Conservation (phyloP, 2,329 filamentous ascomycete species). For the Penicillium aurantiogriseum region DNA sequence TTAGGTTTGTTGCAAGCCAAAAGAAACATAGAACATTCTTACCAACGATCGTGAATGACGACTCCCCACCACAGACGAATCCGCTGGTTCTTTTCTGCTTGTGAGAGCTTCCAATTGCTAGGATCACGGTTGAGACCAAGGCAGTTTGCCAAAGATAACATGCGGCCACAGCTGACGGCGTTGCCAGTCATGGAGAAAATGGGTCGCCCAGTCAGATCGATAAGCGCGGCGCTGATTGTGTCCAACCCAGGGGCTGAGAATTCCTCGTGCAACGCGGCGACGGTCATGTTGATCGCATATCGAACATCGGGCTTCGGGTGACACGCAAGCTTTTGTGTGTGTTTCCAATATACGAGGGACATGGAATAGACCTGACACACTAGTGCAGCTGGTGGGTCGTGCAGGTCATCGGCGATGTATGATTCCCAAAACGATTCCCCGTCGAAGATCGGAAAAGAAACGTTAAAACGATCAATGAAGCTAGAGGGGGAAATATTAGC, state of each 20-base stretch:
- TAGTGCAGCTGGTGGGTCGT: conserved; percentile 56
- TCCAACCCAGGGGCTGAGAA: conserved; percentile 59
- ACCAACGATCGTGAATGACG: conserved; percentile 57
- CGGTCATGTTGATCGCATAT: conserved; percentile 63
- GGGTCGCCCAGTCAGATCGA: conserved; percentile 61
- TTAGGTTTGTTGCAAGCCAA: conserved; percentile 13
- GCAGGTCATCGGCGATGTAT: conserved; percentile 46
- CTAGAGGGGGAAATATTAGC: conserved; percentile 30
- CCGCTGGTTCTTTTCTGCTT: conserved; percentile 52
- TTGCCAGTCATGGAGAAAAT: conserved; percentile 61
- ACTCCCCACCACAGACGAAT: conserved; percentile 59
- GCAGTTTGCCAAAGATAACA: conserved; percentile 55
- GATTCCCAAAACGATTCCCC: conserved; percentile 53
- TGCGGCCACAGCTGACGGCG: conserved; percentile 54
- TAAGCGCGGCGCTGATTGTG: conserved; percentile 56
- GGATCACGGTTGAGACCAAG: conserved; percentile 57
- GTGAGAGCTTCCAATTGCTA: conserved; percentile 52
- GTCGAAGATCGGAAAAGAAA: conserved; percentile 62
- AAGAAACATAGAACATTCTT: conserved; percentile 6
- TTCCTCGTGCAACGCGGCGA: conserved; percentile 60
- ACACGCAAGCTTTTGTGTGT: conserved; percentile 44
- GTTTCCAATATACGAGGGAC: conserved; percentile 58
- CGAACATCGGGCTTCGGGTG: conserved; percentile 57
- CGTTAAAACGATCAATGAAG: conserved; percentile 57
- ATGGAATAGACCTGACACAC: conserved; percentile 59